These are phyloP conservation scores for Chaetomium cochliodes DNA, from an alignment of 495 filamentous ascomycete species.

Conservation along the genomic window DNA sequence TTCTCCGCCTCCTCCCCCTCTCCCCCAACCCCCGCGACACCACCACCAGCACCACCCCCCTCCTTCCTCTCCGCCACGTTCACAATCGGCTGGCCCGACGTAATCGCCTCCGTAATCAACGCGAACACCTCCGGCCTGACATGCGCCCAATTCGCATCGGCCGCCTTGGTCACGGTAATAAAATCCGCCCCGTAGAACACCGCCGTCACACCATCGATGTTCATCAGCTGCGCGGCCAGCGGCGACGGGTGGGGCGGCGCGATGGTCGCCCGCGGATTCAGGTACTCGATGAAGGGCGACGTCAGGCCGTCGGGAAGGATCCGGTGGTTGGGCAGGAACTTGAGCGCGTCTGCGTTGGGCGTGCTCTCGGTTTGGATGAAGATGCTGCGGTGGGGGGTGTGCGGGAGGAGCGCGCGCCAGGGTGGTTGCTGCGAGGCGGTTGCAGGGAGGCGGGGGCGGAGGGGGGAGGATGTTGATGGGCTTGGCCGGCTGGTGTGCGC, in stretches of 20 bases:
- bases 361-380: slow-evolving; percentile 97
- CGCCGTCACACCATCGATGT: slow-evolving; percentile 83
- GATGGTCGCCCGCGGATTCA: slow-evolving; percentile 82
- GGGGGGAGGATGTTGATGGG: slow-evolving; percentile 3
- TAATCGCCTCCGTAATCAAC: slow-evolving; percentile 87
- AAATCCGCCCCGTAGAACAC: slow-evolving; percentile 97
- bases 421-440: neutral
- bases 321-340: slow-evolving; percentile 86
- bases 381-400: slow-evolving; percentile 60
- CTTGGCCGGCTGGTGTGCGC: slow-evolving; percentile 21
- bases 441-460: slow-evolving; percentile 26
- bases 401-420: slow-evolving; percentile 10
- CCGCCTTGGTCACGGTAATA: slow-evolving; percentile 91
- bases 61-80: slow-evolving; percentile 61
- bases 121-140: slow-evolving; percentile 94
- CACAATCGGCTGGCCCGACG: slow-evolving; percentile 77
- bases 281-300: slow-evolving; percentile 84
- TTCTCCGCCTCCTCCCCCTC: slow-evolving; percentile 46
- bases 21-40: no score
- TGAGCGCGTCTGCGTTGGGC: slow-evolving; percentile 87
- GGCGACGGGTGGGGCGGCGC: slow-evolving; percentile 90
- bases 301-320: slow-evolving; percentile 71
- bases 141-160: slow-evolving; percentile 86
- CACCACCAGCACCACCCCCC: slow-evolving; percentile 37
- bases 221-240: slow-evolving; percentile 82